Percentiles rank a stretch among this genome's conserved stretches.
These are phyloP conservation scores for Echeveria elegans DNA, from an alignment of 164 flowering plant species.

Conservation along the genomic window DNA sequence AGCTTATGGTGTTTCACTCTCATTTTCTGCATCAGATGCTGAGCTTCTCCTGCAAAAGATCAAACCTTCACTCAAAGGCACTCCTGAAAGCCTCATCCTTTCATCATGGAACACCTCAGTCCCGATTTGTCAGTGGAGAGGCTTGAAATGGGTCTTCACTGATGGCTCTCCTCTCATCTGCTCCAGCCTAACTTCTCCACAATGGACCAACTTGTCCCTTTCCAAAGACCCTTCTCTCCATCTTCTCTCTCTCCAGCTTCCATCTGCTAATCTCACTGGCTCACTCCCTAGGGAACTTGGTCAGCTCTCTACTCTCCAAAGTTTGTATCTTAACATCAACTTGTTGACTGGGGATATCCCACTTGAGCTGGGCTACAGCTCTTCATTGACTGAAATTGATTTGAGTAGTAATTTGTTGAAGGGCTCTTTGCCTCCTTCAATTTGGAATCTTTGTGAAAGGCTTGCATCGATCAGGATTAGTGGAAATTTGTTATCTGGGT, in stretches of 20 bases:
- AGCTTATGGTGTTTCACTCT: conserved; percentile 15
- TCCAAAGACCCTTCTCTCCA: conserved; percentile 54
- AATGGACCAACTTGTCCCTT: conserved; percentile 44
- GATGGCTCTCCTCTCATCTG: conserved; percentile 55
- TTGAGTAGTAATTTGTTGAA: conserved; percentile 48
- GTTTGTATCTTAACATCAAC: conserved; percentile 64
- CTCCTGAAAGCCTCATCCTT: conserved; percentile 43
- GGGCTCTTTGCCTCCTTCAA: conserved; percentile 64
- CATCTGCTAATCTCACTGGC: conserved; percentile 79
- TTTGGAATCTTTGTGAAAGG: conserved; percentile 88
- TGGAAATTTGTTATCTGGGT: conserved; percentile 60
- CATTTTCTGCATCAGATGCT: conserved; percentile 42
- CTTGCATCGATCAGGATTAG: conserved; percentile 58
- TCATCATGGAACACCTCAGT: conserved; percentile 74
- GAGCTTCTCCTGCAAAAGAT: conserved; percentile 53
- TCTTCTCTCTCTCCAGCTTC: conserved; percentile 70
- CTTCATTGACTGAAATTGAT: conserved; percentile 69
- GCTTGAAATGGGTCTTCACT: conserved; percentile 70
- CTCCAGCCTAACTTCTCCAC: conserved; percentile 41
- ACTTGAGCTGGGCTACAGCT: conserved; percentile 79
- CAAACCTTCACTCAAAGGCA: conserved; percentile 65
- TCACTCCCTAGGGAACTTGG: conserved; percentile 70
- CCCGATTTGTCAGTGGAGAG: conserved; percentile 93
- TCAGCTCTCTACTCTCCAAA: conserved; percentile 59
- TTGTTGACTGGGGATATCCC: conserved; percentile 64